phyloP scores from a whole-genome alignment of 129 eudicot species.

The Heracleum sosnowskyi region DNA sequence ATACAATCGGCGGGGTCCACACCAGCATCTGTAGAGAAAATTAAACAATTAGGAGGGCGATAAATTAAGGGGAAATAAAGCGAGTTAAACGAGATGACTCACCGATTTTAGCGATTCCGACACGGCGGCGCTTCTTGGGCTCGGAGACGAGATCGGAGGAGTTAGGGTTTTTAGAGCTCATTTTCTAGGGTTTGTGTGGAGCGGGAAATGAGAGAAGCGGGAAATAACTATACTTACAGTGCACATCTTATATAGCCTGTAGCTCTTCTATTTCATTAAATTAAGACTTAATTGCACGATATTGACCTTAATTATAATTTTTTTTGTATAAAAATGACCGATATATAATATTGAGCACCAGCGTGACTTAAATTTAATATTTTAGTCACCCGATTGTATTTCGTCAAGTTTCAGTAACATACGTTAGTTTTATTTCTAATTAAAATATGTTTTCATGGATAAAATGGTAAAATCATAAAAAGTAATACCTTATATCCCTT shows the following conservation, averaged over 20 bases:
- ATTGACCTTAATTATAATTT: too few species aligned
- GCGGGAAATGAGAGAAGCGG: constrained; percentile 53
- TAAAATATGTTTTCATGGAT: too few species aligned
- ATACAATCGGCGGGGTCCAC: constrained; percentile 65
- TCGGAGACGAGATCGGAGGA: constrained; percentile 51
- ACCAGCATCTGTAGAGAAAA: constrained; percentile 55
- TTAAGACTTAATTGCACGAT: too few species aligned
- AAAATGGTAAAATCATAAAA: too few species aligned
- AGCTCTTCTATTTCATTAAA: too few species aligned
- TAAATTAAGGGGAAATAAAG: not conserved
- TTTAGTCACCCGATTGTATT: too few species aligned
- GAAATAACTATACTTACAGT: constrained; percentile 30
- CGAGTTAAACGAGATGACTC: constrained; percentile 13
- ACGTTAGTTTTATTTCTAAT: too few species aligned
- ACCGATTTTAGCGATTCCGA: constrained; percentile 58
- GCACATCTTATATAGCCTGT: not conserved
- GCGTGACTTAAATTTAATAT: too few species aligned
- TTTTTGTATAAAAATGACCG: too few species aligned
- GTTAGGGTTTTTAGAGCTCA: constrained; percentile 70
- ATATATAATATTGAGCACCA: too few species aligned
- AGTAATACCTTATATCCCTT: too few species aligned
- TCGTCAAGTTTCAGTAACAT: too few species aligned
- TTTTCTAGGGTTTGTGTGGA: constrained; percentile 60
- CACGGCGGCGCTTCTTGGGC: constrained; percentile 54
- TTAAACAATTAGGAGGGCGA: not conserved